Base-by-base conservation (phyloP, 805 yeast genomes). In the Ogataea paradorogensis region DNA sequence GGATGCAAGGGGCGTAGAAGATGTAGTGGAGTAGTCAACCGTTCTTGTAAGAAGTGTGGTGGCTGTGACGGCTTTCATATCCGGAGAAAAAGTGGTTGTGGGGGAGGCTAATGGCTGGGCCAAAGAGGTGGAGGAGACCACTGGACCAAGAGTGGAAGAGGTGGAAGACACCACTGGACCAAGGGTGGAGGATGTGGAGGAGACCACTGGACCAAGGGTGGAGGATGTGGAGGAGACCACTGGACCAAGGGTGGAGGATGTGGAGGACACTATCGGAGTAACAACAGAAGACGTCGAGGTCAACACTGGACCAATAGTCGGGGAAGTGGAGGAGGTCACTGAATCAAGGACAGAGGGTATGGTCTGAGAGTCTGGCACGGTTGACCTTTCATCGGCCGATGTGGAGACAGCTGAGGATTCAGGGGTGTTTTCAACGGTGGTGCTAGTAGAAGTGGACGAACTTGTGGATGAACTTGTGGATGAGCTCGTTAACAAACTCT, bases 1-100 rank as follows among this genome's bases (percentile, higher is more conserved):
- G 1, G 60, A 38, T 14, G 52, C 22, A 5, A 57, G 31, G 26
- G 49, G 22, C 41, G 43, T 41, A 10, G 52, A 43, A 15, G 57
- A 42, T 9, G 44, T 16, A 15, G 37, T 33, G 11, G 47, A 21
- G 10, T 45, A 27, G 26, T 34, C 29, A 7, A 29, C 27, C 16
- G 52, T 33, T 23, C 40, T 26, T 30, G 45, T 30, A 4, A 29
- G 27, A 24, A 38, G 33, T 16, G 55, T 30, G 16, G 54, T 21
- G 20, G 38, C 26, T 13, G 38, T 27, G 23, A 21, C 11, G 27
- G 31, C 13, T 13, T 15, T n/a, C 5, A 11, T 20, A 4, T 26
- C 24, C n/a, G 4, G 28, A 1, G 35, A 22, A 18, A 18, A 4
- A 18, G 20, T 18, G 4, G 4, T 4, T 18, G 20, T 23, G 25